Evolutionary conservation across 2,329 filamentous ascomycete species (phyloP).

Genomic region (Colletotrichum tofieldiae): DNA sequence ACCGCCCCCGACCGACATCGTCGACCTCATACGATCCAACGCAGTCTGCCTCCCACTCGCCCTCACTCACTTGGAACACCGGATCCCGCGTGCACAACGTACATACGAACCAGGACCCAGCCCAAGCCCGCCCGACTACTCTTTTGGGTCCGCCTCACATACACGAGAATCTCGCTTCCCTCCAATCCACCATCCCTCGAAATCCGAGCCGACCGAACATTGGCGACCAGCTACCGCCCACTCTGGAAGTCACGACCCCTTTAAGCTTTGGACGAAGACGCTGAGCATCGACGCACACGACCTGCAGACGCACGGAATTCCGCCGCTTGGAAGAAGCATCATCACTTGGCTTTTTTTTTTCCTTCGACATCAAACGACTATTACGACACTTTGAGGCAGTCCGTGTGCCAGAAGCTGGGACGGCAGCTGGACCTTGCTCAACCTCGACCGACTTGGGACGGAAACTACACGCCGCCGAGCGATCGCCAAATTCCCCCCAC

Average conservation of each 20-base stretch:
- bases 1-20: slow-evolving; percentile 10
- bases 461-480: slow-evolving; percentile 2
- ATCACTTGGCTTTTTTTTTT: slow-evolving; percentile 13
- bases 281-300: neutral
- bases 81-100: neutral
- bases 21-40: neutral
- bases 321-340: slow-evolving; percentile 1
- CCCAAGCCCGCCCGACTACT: neutral
- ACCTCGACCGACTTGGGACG: slow-evolving; percentile 31
- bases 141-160: slow-evolving; percentile 6
- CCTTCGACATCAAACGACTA: slow-evolving; percentile 12
- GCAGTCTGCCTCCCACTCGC: neutral
- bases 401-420: slow-evolving; percentile 36
- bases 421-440: slow-evolving; percentile 37
- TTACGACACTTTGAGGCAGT: slow-evolving; percentile 26
- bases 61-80: neutral
- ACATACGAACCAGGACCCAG: slow-evolving; percentile 13
- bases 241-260: neutral
- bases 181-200: slow-evolving; percentile 6
- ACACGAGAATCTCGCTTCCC: slow-evolving; percentile 38
- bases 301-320: slow-evolving; percentile 10
- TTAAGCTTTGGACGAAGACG: neutral
- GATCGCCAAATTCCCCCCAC: slow-evolving; percentile 2
- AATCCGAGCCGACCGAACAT: slow-evolving; percentile 18
- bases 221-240: slow-evolving; percentile 17